Percentiles rank a stretch among this genome's conserved stretches.
Conservation (phyloP, 1,139 yeast genomes). For the Candida albicans region DNA sequence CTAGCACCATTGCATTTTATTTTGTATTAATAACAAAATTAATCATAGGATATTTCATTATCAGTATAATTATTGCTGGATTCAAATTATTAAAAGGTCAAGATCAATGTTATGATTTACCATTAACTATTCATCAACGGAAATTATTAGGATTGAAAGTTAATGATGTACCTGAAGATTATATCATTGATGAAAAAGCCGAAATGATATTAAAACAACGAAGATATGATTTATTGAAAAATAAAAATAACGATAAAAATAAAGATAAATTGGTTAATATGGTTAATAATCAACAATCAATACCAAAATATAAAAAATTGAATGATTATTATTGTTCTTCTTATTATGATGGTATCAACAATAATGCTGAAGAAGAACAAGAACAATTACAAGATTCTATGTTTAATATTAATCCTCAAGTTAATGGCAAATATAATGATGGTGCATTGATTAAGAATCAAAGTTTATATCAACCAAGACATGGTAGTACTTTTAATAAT, state of each 20-base stretch:
- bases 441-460: not conserved
- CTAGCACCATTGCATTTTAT: conserved; percentile 3
- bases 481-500: not conserved
- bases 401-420: not conserved
- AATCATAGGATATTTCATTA: conserved; percentile 8
- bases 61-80: conserved; percentile 17
- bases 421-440: not conserved
- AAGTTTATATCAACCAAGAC: conserved; percentile 6
- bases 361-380: no score
- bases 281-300: conserved; percentile 8
- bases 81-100: conserved; percentile 27
- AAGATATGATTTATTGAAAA: conserved; percentile 12
- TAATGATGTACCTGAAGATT: conserved; percentile 5
- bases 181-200: conserved; percentile 12
- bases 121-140: conserved; percentile 39
- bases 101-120: conserved; percentile 46
- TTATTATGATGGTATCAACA: no score
- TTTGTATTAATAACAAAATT: conserved; percentile 9
- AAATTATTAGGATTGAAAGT: conserved; percentile 32
- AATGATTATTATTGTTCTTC: conserved; percentile 7
- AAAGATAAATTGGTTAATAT: no score
- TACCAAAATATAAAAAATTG: conserved; percentile 13
- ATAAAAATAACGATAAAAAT: conserved; percentile 1
- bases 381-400: not conserved
- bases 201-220: conserved; percentile 16